Evolutionary conservation across 1,139 yeast species (phyloP).

Genomic region (Magnusiomyces magnusii): DNA sequence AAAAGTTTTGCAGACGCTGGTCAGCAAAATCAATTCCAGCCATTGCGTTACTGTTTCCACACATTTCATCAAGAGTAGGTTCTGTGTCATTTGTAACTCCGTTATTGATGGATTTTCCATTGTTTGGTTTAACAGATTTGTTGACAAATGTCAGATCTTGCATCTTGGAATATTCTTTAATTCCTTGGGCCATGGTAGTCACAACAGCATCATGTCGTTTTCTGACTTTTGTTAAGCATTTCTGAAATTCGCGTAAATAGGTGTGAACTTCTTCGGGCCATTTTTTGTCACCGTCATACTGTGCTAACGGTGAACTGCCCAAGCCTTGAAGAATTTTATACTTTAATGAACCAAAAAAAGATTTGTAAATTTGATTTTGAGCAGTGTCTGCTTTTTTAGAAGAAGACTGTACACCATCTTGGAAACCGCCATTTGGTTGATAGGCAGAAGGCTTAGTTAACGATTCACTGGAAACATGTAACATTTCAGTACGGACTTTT

Average conservation of each 20-base stretch:
- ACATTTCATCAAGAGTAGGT: background rate
- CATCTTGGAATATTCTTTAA: slow-evolving; percentile 53
- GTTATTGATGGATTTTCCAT: background rate
- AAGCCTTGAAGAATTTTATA: slow-evolving; percentile 32
- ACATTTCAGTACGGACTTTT: slow-evolving; percentile 9
- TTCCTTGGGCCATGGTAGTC: slow-evolving; percentile 89
- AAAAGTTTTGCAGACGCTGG: slow-evolving; percentile 59
- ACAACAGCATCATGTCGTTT: slow-evolving; percentile 90
- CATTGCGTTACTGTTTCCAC: slow-evolving; percentile 25
- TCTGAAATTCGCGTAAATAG: slow-evolving; percentile 61
- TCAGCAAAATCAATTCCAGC: background rate
- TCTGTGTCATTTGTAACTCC: background rate
- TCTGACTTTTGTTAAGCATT: slow-evolving; percentile 61
- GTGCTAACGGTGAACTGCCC: slow-evolving; percentile 41
- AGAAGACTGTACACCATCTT: background rate
- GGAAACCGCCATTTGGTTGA: background rate
- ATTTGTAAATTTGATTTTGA: slow-evolving; percentile 1
- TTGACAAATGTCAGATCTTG: background rate
- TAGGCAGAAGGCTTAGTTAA: background rate
- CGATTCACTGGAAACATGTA: slow-evolving; percentile 12
- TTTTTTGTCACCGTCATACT: slow-evolving; percentile 43
- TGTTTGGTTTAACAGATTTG: background rate
- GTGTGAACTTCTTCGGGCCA: slow-evolving; percentile 75
- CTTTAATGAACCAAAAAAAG: slow-evolving; percentile 15
- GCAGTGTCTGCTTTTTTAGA: background rate